Conservation (phyloP, 2,329 filamentous ascomycete species). For the Pseudogymnoascus sp. region DNA sequence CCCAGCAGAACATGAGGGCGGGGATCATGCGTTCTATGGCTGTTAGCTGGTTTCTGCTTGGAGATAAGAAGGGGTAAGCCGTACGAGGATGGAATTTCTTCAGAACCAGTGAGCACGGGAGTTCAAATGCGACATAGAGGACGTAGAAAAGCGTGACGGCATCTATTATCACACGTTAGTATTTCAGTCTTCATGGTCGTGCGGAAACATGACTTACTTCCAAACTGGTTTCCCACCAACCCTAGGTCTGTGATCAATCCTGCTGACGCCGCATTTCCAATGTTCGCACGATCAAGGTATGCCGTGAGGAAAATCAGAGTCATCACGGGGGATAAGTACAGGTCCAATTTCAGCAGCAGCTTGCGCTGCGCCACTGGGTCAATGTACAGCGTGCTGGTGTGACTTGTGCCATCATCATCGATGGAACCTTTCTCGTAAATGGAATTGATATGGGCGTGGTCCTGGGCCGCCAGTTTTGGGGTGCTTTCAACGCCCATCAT, state of each 20-base stretch:
- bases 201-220: constrained; percentile 15
- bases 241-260: constrained; percentile 18
- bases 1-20: constrained; percentile 34
- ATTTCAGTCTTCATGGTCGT: neutral
- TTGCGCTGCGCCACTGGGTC: constrained; percentile 38
- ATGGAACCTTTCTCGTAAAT: neutral
- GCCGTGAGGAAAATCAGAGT: constrained; percentile 48
- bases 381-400: constrained; percentile 20
- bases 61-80: constrained; percentile 27
- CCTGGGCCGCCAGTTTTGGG: neutral
- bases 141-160: constrained; percentile 43
- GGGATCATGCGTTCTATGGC: constrained; percentile 6
- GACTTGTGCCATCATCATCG: neutral
- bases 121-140: constrained; percentile 42
- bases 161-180: constrained; percentile 1
- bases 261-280: constrained; percentile 31
- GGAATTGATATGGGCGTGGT: neutral
- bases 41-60: neutral
- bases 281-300: constrained; percentile 47
- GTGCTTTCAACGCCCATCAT: neutral
- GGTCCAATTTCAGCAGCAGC: constrained; percentile 40
- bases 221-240: constrained; percentile 9
- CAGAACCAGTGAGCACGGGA: constrained; percentile 38
- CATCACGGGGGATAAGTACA: constrained; percentile 42
- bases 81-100: constrained; percentile 39